Percentiles rank a stretch among this genome's conserved stretches.
Conservation (phyloP, 805 yeast species). For the Yamadazyma kitorensis region DNA sequence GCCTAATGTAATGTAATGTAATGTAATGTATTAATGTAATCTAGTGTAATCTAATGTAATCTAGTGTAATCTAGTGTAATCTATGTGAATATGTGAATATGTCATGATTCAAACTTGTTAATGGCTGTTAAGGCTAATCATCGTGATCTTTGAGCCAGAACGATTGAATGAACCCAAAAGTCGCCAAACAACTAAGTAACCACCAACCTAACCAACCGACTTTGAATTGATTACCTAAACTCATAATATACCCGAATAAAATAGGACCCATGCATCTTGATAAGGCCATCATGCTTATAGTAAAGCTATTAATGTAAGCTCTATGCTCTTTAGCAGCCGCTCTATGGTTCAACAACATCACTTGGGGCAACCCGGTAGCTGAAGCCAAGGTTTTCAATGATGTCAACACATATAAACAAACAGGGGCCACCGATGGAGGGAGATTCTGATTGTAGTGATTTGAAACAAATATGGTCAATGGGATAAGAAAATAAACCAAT, state of each 20-base stretch:
- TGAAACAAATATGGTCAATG: constrained; percentile 30
- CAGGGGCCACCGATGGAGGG: constrained; percentile 30
- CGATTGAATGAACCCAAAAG: constrained; percentile 27
- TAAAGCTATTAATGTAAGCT: constrained; percentile 33
- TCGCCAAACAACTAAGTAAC: constrained; percentile 27
- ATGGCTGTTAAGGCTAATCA: too few species aligned
- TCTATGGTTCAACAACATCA: constrained; percentile 32
- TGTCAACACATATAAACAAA: constrained; percentile 26
- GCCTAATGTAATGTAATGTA: too few species aligned
- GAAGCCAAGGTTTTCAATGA: constrained; percentile 31
- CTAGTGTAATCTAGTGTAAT: too few species aligned
- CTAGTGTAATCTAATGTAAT: too few species aligned
- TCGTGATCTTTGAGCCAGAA: constrained; percentile 26
- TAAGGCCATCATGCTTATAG: constrained; percentile 32
- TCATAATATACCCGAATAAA: constrained; percentile 32
- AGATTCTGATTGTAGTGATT: constrained; percentile 21
- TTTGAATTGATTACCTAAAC: constrained; percentile 24
- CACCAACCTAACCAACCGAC: constrained; percentile 34
- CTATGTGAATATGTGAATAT: too few species aligned
- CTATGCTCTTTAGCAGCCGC: constrained; percentile 33
- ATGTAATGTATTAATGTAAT: too few species aligned
- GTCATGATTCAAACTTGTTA: too few species aligned
- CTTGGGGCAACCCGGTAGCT: constrained; percentile 37
- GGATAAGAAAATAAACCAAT: constrained; percentile 27
- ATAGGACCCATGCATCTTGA: constrained; percentile 34